Evolutionary conservation across 768 basidiomycete species (phyloP), one percentile per base, ranked within the genome.

Genomic region (Dentipellis fragilis): DNA sequence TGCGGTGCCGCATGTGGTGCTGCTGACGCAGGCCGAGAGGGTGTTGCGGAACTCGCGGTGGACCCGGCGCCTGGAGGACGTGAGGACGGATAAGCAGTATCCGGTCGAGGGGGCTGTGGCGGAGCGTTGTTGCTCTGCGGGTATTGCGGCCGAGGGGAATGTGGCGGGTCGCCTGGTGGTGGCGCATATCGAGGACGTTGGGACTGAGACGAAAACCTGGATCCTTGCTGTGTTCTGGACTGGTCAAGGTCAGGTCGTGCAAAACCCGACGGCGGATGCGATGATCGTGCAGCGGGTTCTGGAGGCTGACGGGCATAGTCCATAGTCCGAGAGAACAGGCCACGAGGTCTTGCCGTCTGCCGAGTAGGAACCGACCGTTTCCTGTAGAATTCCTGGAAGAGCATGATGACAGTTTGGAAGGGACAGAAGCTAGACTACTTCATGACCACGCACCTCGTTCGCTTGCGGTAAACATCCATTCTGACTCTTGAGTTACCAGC

Each of bases 381-480:
- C 58, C 85, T 73, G 67, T 86, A 88, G 62, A 73, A 83, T 46
- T 71, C 74, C 80, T 83, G 55, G 23, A 16, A 36, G 38, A 52
- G 11, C 29, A 9, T 38, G 39, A 52, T 10, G 36, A 34, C 2
- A 48, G 55, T 58, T 35, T 37, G 39, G 56, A n/a, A 48, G 11
- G 14, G 36, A 34, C 35, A 12, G 10, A 10, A 22, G 12, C 19
- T 19, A 6, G n/a, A 6, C 29, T 36, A 23, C 7, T 2, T 7
- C 48, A 9, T 16, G 34, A 16, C 10, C 17, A 37, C 38, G 17
- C 49, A 83, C 83, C 74, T 90, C 88, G 53, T 86, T 78, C 9
- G 66, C 71, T 3, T 68, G 68, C 1, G 79, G 66, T 34, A 90
- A 72, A 64, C 86, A 89, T 1, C 87, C 87, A 61, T 81, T 79